Percentiles rank a stretch among this genome's conserved stretches.
Conservation (phyloP, 257 asterid genomes). For the Anisodus acutangulus region DNA sequence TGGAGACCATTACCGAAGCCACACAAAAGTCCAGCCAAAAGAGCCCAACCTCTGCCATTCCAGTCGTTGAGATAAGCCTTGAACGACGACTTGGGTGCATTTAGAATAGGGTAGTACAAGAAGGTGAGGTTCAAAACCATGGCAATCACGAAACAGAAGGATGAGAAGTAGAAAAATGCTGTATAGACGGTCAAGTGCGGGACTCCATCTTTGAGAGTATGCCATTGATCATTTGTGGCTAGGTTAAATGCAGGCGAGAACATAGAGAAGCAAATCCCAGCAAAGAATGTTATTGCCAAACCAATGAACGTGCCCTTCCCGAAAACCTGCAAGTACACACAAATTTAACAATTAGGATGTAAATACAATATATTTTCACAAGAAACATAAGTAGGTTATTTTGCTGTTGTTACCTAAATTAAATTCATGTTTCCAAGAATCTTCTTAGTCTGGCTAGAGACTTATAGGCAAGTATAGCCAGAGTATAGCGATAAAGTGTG, state of each 20-base stretch:
- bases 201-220: conserved; percentile 61
- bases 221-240: conserved; percentile 94
- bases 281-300: conserved; percentile 78
- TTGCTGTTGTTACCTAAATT: background rate
- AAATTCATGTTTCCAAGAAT: background rate
- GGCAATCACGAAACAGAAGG: conserved; percentile 74
- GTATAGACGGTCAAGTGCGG: conserved; percentile 83
- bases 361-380: background rate
- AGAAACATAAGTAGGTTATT: conserved; percentile 3
- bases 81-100: conserved; percentile 74
- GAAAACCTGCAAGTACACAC: conserved; percentile 58
- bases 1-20: conserved; percentile 98
- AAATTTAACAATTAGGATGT: background rate
- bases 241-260: conserved; percentile 91
- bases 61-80: conserved; percentile 75
- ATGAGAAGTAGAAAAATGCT: conserved; percentile 91
- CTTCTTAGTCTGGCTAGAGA: background rate
- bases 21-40: conserved; percentile 84
- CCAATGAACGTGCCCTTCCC: conserved; percentile 85
- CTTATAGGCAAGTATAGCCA: background rate
- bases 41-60: conserved; percentile 93
- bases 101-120: conserved; percentile 67
- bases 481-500: background rate
- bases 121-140: conserved; percentile 67
- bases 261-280: conserved; percentile 85